Evolutionary conservation across 208 protist species (phyloP).

Genomic region (Endotrypanum monterogeii): DNA sequence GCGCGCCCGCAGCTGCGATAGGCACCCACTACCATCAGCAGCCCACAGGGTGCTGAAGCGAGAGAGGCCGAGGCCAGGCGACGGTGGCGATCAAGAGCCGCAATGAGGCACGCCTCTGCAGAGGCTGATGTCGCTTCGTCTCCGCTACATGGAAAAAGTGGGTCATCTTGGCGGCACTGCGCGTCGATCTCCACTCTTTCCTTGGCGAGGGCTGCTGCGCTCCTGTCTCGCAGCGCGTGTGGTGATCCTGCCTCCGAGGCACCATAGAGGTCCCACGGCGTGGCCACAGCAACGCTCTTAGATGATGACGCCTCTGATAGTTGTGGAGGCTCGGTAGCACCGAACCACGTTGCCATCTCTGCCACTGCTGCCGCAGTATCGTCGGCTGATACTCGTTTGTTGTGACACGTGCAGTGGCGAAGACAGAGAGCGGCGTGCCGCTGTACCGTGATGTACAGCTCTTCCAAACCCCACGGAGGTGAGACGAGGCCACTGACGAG

Average conservation of each 20-base stretch:
- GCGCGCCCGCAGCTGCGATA: slow-evolving; percentile 50
- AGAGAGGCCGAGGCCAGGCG: slow-evolving; percentile 11
- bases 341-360: slow-evolving; percentile 18
- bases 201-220: not conserved
- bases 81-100: slow-evolving; percentile 15
- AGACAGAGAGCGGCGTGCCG: slow-evolving; percentile 34
- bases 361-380: not conserved
- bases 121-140: not conserved
- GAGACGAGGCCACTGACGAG: slow-evolving; percentile 23
- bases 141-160: not conserved
- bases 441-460: slow-evolving; percentile 35
- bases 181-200: slow-evolving; percentile 2
- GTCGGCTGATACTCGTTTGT: not conserved
- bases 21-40: slow-evolving; percentile 58
- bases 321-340: not conserved
- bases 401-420: slow-evolving; percentile 1
- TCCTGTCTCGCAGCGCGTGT: not conserved
- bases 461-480: slow-evolving; percentile 44
- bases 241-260: not conserved
- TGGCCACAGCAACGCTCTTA: not conserved
- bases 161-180: slow-evolving; percentile 3
- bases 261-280: slow-evolving; percentile 4
- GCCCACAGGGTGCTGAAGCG: slow-evolving; percentile 44
- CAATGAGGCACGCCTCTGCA: slow-evolving; percentile 1
- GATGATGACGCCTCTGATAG: not conserved